Percentiles rank a stretch among this genome's conserved stretches.
These are phyloP conservation scores for Phytopythium kandeliae DNA, from an alignment of 352 stramenopile species.

Conservation along the genomic window DNA sequence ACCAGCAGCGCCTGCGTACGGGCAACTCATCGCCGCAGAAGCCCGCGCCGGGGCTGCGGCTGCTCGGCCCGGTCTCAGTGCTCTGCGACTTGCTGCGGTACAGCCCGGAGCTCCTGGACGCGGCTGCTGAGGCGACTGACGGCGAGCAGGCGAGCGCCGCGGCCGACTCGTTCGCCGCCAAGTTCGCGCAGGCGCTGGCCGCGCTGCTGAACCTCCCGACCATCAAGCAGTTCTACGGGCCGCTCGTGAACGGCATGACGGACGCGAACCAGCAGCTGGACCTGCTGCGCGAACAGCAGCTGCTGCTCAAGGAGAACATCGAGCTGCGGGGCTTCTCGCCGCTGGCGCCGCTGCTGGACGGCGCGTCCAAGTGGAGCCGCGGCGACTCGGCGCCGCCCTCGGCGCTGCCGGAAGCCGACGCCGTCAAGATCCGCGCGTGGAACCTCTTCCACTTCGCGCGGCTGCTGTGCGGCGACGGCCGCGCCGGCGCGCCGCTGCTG, in stretches of 20 bases:
- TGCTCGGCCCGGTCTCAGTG: conserved; percentile 52
- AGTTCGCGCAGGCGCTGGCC: conserved; percentile 43
- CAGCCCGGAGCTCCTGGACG: conserved; percentile 40
- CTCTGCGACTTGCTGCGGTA: conserved; percentile 62
- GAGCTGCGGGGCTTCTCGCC: conserved; percentile 68
- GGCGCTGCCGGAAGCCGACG: conserved; percentile 32
- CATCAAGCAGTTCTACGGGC: conserved; percentile 32
- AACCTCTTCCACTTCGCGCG: conserved; percentile 52
- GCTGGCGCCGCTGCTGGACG: conserved; percentile 25
- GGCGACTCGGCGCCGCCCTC: not conserved
- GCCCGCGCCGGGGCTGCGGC: conserved; percentile 18
- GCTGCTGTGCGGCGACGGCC: conserved; percentile 50
- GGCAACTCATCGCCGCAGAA: conserved; percentile 17
- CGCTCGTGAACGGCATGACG: conserved; percentile 16
- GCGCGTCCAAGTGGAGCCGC: conserved; percentile 14
- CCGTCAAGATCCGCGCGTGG: conserved; percentile 49
- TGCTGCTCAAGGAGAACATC: conserved; percentile 65
- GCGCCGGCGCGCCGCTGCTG: conserved; percentile 54
- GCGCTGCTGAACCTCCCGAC: conserved; percentile 52
- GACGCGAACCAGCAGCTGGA: conserved; percentile 14
- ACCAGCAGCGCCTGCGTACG: conserved; percentile 9
- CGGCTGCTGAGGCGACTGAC: conserved; percentile 22
- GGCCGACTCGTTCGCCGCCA: conserved; percentile 18
- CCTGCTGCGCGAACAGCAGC: conserved; percentile 26
- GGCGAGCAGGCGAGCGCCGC: not conserved